A percentile compares a stretch with the other conserved stretches of the same genome.
phyloP scores from a whole-genome alignment of 106 monocot species.

The Acorus gramineus region DNA sequence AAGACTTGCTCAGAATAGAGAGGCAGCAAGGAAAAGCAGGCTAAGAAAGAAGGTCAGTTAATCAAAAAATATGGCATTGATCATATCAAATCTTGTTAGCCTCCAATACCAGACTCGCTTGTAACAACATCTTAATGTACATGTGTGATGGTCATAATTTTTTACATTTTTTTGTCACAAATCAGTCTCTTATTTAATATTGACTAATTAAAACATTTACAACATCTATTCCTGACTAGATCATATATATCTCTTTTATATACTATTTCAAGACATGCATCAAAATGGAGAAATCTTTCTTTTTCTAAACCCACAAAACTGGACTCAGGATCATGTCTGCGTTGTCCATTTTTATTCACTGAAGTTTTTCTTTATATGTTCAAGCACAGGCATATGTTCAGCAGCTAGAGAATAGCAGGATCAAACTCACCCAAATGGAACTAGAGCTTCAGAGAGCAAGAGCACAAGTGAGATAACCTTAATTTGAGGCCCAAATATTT shows the following conservation, averaged over 20 bases:
- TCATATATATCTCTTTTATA: neutral
- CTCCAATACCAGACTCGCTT: too few relatives aligned
- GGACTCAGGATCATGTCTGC: too few relatives aligned
- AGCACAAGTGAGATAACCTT: conserved; percentile 31
- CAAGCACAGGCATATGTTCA: conserved; percentile 66
- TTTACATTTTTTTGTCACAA: too few relatives aligned
- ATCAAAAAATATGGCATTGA: neutral
- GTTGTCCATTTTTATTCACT: too few relatives aligned
- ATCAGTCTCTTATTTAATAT: too few relatives aligned
- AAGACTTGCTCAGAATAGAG: conserved; percentile 95
- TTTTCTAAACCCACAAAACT: neutral
- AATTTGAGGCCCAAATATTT: neutral
- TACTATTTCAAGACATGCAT: neutral
- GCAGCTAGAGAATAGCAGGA: conserved; percentile 63
- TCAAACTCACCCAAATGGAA: conserved; percentile 62
- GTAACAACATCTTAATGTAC: too few relatives aligned
- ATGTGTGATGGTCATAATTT: too few relatives aligned
- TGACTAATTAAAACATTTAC: too few relatives aligned
- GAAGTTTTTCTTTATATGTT: too few relatives aligned
- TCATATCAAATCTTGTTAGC: too few relatives aligned
- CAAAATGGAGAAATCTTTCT: neutral
- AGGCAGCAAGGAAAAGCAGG: conserved; percentile 94
- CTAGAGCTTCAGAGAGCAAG: conserved; percentile 71
- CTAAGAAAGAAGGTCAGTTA: conserved; percentile 71
- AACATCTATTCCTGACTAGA: too few relatives aligned